phyloP scores from a whole-genome alignment of 1,139 yeast species.

The Taphrina sp. region DNA sequence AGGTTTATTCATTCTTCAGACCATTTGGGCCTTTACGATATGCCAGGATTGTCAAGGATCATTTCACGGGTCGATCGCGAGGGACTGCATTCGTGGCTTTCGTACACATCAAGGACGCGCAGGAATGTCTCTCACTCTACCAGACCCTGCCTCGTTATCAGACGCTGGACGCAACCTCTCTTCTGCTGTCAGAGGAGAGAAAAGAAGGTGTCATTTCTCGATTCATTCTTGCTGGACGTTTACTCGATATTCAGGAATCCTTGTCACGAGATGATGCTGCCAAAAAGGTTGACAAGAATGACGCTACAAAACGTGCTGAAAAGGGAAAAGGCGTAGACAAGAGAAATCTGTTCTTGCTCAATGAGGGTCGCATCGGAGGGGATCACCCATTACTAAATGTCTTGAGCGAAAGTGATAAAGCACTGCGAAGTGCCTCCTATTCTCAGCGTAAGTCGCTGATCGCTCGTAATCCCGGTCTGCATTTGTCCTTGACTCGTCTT shows the following conservation, averaged over 20 bases:
- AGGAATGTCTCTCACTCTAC: conserved; percentile 69
- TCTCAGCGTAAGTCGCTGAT: conserved; percentile 84
- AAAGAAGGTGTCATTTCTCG: conserved; percentile 55
- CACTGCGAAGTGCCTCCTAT: conserved; percentile 83
- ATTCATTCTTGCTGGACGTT: conserved; percentile 90
- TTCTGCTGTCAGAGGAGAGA: conserved; percentile 79
- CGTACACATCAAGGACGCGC: conserved; percentile 58
- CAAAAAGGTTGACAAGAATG: conserved; percentile 68
- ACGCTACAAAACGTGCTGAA: conserved; percentile 66
- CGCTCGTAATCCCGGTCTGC: conserved; percentile 84
- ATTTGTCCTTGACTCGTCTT: conserved; percentile 85
- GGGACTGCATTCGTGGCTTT: conserved; percentile 97
- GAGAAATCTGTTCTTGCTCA: conserved; percentile 77
- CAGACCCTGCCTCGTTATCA: conserved; percentile 52
- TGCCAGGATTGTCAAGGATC: conserved; percentile 90
- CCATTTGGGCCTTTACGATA: conserved; percentile 85
- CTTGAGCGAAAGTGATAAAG: conserved; percentile 71
- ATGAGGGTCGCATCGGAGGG: conserved; percentile 88
- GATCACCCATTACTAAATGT: conserved; percentile 74
- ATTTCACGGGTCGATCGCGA: conserved; percentile 76
- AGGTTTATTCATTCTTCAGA: conserved; percentile 70
- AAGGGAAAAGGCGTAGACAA: conserved; percentile 85
- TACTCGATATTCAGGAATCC: conserved; percentile 76
- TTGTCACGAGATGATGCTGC: conserved; percentile 87
- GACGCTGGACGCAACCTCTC: conserved; percentile 51